Percentiles rank a stretch among this genome's conserved stretches.
phyloP scores from a whole-genome alignment of 257 asterid genomes.

The Jacaranda copaia region DNA sequence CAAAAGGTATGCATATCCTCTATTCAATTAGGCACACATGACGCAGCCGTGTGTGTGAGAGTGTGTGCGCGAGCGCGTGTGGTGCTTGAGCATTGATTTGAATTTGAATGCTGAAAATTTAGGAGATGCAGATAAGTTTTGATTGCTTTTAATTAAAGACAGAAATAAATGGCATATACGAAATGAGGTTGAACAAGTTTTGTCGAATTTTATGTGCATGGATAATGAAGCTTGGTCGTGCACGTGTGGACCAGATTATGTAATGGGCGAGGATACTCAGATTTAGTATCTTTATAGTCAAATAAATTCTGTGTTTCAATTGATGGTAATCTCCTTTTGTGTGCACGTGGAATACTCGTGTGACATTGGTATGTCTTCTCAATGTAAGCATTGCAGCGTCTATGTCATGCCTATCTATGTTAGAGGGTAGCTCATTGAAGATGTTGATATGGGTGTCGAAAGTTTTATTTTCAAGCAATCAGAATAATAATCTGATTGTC shows the following conservation, averaged over 20 bases:
- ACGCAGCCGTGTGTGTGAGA: background rate
- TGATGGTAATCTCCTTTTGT: conserved; percentile 14
- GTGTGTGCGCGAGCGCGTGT: background rate
- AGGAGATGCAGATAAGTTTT: conserved; percentile 3
- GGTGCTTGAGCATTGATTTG: conserved; percentile 32
- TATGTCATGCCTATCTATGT: conserved; percentile 4
- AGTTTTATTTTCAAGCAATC: background rate
- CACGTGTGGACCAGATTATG: background rate
- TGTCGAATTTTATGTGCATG: conserved; percentile 12
- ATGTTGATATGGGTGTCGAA: background rate
- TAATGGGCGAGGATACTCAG: background rate
- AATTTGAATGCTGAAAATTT: conserved; percentile 7
- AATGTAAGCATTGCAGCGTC: background rate
- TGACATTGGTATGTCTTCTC: conserved; percentile 3
- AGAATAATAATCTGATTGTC: conserved; percentile 7
- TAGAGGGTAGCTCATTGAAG: conserved; percentile 15
- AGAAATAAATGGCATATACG: conserved; percentile 5
- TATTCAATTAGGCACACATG: background rate
- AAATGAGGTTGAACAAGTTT: conserved; percentile 23
- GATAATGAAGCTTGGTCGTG: background rate
- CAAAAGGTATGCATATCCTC: background rate
- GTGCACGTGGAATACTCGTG: background rate
- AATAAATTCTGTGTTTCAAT: background rate
- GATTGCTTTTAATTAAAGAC: conserved; percentile 18
- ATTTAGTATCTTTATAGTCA: background rate